Conservation (phyloP, 805 yeast species). For the Jamesozyma gamospora region DNA sequence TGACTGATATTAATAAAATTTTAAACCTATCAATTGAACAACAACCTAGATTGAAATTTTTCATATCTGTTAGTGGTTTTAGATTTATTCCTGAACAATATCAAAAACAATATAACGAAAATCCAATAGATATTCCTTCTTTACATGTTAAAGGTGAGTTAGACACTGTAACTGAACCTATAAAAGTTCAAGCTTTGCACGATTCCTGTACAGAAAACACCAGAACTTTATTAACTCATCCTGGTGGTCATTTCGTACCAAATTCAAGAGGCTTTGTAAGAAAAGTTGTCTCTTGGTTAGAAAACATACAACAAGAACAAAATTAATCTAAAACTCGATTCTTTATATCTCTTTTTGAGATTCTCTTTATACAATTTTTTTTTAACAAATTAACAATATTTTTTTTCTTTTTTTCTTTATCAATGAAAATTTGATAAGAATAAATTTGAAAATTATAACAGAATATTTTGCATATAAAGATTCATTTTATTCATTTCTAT, state of each 20-base stretch:
- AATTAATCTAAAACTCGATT: too few species aligned
- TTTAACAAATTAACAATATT: too few species aligned
- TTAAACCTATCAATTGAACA: conserved; percentile 26
- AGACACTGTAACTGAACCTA: conserved; percentile 79
- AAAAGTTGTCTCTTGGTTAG: conserved; percentile 30
- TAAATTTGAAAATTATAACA: too few species aligned
- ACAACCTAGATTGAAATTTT: conserved; percentile 53
- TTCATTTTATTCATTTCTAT: too few species aligned
- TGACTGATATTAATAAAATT: conserved; percentile 46
- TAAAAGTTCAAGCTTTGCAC: conserved; percentile 49
- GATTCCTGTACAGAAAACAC: conserved; percentile 37
- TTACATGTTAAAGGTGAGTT: conserved; percentile 81
- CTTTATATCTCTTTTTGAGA: too few species aligned
- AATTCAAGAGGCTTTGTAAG: conserved; percentile 46
- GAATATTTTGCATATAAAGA: too few species aligned
- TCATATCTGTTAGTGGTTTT: conserved; percentile 64
- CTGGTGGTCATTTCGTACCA: conserved; percentile 96
- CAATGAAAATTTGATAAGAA: too few species aligned
- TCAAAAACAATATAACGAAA: conserved; percentile 21
- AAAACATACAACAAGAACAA: too few species aligned
- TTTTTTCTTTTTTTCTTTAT: too few species aligned
- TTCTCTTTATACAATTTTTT: too few species aligned
- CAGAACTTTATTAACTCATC: conserved; percentile 56
- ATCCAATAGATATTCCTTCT: conserved; percentile 32
- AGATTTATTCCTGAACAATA: conserved; percentile 26